Conservation (phyloP, 192 early-diverging fungal species). For the Linnemannia hyalina region DNA sequence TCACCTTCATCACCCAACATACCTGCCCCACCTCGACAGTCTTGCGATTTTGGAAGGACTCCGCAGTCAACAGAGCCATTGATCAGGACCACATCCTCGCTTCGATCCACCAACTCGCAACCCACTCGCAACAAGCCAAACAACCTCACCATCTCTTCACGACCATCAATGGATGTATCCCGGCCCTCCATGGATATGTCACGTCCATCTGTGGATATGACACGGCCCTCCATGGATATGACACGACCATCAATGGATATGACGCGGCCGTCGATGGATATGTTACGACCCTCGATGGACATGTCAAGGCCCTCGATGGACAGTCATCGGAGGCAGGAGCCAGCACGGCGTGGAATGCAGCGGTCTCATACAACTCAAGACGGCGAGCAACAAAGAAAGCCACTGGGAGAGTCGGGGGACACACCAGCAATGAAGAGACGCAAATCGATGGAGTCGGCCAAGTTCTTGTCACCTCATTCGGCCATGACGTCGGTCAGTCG, state of each 20-base stretch:
- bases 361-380: slow-evolving; percentile 40
- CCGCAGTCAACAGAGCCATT: slow-evolving; percentile 53
- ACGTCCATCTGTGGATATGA: neutral
- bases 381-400: neutral
- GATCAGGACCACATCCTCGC: slow-evolving; percentile 23
- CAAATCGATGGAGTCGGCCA: slow-evolving; percentile 46
- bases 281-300: neutral
- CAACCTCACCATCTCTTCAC: neutral
- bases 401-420: neutral
- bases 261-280: neutral
- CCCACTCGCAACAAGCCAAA: slow-evolving; percentile 21
- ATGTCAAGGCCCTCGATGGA: neutral
- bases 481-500: slow-evolving; percentile 17
- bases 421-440: slow-evolving; percentile 21
- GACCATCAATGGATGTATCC: neutral
- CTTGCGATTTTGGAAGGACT: slow-evolving; percentile 38
- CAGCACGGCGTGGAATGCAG: slow-evolving; percentile 16
- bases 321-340: neutral
- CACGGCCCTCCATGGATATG: neutral
- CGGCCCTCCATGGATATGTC: neutral
- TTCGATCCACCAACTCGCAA: slow-evolving; percentile 29
- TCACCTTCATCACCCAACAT: slow-evolving; percentile 39
- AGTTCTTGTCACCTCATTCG: slow-evolving; percentile 22
- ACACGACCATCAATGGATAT: neutral
- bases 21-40: slow-evolving; percentile 35